Percentiles rank a stretch among this genome's conserved stretches.
Evolutionary conservation across 208 protist genomes (phyloP).

Genomic region (Trypanosoma scelopori): DNA sequence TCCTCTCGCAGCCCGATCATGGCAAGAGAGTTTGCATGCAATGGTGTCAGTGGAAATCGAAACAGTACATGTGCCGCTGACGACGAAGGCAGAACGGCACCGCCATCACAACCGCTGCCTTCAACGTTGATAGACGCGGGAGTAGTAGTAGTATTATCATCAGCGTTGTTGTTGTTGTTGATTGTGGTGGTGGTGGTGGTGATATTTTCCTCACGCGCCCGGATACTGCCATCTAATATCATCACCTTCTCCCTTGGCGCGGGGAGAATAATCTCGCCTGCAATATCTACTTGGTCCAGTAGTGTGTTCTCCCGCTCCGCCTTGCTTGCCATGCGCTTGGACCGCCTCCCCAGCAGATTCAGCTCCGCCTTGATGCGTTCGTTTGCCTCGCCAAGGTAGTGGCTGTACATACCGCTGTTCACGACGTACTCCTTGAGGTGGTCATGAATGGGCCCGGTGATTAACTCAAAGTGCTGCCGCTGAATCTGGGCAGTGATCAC

Average conservation of each 20-base stretch:
- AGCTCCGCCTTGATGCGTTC: slow-evolving; percentile 66
- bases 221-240: not conserved
- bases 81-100: slow-evolving; percentile 1
- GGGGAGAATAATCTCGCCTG: slow-evolving; percentile 31
- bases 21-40: slow-evolving; percentile 29
- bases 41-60: slow-evolving; percentile 44
- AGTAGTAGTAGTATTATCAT: slow-evolving; percentile 17
- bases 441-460: slow-evolving; percentile 79
- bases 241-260: slow-evolving; percentile 8
- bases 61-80: slow-evolving; percentile 31
- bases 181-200: not conserved
- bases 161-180: slow-evolving; percentile 31
- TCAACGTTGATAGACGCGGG: too few species aligned
- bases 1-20: slow-evolving; percentile 81
- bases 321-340: slow-evolving; percentile 28
- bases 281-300: slow-evolving; percentile 13
- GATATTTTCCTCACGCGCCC: not conserved
- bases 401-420: slow-evolving; percentile 58
- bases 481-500: slow-evolving; percentile 75
- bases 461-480: slow-evolving; percentile 85
- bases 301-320: slow-evolving; percentile 10
- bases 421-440: slow-evolving; percentile 80
- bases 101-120: not conserved
- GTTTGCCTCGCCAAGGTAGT: slow-evolving; percentile 65
- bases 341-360: slow-evolving; percentile 34